These are phyloP conservation scores for Trichoderma atroviride DNA, from an alignment of 2,329 filamentous ascomycete genomes.

Conservation along the genomic window DNA sequence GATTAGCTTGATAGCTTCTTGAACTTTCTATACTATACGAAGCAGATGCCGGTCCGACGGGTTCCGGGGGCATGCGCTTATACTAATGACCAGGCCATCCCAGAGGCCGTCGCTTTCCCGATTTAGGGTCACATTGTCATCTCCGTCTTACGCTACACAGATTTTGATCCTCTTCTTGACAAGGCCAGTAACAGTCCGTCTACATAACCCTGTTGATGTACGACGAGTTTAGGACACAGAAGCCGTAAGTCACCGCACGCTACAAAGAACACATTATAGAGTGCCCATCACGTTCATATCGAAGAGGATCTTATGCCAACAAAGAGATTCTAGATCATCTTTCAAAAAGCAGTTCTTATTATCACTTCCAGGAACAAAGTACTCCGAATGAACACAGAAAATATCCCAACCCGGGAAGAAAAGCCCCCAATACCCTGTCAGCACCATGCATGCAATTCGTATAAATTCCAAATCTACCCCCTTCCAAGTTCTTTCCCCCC, in stretches of 20 bases:
- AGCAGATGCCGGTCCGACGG: background rate
- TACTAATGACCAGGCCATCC: background rate
- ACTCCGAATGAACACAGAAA: background rate
- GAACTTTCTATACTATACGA: background rate
- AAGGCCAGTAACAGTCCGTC: background rate
- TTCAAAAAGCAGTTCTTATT: background rate
- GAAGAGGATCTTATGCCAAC: background rate
- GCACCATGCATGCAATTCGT: constrained; percentile 7
- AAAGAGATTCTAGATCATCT: background rate
- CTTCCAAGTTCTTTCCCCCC: background rate
- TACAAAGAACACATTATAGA: background rate
- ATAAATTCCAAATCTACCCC: constrained; percentile 10
- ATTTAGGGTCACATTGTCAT: background rate
- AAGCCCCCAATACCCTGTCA: background rate
- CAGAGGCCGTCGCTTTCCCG: background rate
- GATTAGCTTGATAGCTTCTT: background rate
- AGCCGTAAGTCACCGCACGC: background rate
- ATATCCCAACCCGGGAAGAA: background rate
- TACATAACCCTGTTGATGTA: background rate
- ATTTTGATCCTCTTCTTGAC: background rate
- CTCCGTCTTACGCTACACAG: background rate
- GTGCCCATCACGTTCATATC: background rate
- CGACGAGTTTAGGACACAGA: background rate
- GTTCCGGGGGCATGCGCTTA: background rate
- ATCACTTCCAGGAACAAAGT: background rate